Conservation (phyloP, 805 yeast genomes). For the Ogataea paraovalis region DNA sequence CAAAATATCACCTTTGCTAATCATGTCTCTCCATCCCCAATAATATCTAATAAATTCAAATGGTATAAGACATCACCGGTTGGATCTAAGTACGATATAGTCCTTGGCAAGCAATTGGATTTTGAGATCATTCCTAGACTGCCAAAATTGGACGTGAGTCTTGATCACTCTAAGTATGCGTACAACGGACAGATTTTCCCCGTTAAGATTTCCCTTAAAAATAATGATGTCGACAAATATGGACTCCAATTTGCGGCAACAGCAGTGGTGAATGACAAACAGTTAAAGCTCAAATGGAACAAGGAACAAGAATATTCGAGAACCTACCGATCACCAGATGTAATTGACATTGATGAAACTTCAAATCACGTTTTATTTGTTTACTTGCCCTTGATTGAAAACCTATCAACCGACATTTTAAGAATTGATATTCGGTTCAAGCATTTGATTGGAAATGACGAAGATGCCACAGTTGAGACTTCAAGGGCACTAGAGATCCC, state of each 20-base stretch:
- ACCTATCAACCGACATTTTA: constrained; percentile 9
- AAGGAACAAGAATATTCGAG: constrained; percentile 6
- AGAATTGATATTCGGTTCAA: constrained; percentile 18
- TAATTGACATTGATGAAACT: constrained; percentile 6
- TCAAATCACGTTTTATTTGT: constrained; percentile 6
- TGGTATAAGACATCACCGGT: constrained; percentile 10
- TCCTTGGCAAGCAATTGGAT: constrained; percentile 10
- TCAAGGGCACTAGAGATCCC: constrained; percentile 21
- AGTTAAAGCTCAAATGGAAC: constrained; percentile 19
- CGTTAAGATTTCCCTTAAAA: constrained; percentile 23
- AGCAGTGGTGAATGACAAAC: constrained; percentile 9
- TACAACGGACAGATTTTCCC: constrained; percentile 31
- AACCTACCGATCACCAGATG: constrained; percentile 7
- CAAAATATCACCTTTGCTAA: constrained; percentile 14
- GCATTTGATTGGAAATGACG: constrained; percentile 29
- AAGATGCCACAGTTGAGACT: constrained; percentile 28
- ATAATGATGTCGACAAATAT: constrained; percentile 31
- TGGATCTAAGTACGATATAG: constrained; percentile 10
- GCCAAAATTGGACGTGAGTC: constrained; percentile 31
- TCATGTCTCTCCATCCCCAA: constrained; percentile 6
- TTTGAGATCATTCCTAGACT: constrained; percentile 37
- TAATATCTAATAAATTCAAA: constrained; percentile 5
- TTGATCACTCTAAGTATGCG: constrained; percentile 25
- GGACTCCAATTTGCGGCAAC: constrained; percentile 24
- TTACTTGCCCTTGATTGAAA: constrained; percentile 20